Evolutionary conservation across 805 yeast genomes (phyloP).

Genomic region (Yueomyces sp.): DNA sequence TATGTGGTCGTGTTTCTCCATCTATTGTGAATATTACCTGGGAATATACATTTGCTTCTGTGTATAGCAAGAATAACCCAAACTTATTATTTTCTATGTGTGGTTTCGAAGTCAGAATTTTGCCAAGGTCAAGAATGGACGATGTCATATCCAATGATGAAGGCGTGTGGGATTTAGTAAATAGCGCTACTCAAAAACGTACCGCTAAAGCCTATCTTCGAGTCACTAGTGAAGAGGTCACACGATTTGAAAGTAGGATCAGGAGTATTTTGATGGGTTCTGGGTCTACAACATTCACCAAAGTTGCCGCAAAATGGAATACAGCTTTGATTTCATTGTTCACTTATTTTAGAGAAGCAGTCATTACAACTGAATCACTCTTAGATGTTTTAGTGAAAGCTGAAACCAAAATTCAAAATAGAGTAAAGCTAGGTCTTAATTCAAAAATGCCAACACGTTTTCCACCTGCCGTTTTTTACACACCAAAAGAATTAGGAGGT

Average conservation of each 20-base stretch:
- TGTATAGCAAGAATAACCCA: slow-evolving; percentile 82
- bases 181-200: slow-evolving; percentile 62
- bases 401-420: slow-evolving; percentile 85
- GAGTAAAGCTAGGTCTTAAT: slow-evolving; percentile 88
- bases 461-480: slow-evolving; percentile 97
- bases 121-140: slow-evolving; percentile 54
- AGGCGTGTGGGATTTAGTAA: slow-evolving; percentile 82
- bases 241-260: slow-evolving; percentile 67
- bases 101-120: slow-evolving; percentile 85
- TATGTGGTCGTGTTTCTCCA: slow-evolving; percentile 63
- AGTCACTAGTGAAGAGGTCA: slow-evolving; percentile 71
- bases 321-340: slow-evolving; percentile 77
- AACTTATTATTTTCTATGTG: slow-evolving; percentile 81
- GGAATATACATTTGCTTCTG: slow-evolving; percentile 74
- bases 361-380: slow-evolving; percentile 63
- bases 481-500: slow-evolving; percentile 96
- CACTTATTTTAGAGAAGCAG: slow-evolving; percentile 88
- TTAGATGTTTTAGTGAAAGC: slow-evolving; percentile 76
- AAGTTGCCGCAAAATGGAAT: slow-evolving; percentile 92
- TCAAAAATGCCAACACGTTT: slow-evolving; percentile 98
- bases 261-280: slow-evolving; percentile 89
- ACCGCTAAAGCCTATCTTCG: slow-evolving; percentile 81
- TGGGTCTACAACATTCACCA: slow-evolving; percentile 90
- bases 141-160: slow-evolving; percentile 50
- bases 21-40: slow-evolving; percentile 63